phyloP scores from a whole-genome alignment of 371 early-diverging fungal species.

The Rhizopus delemar region DNA sequence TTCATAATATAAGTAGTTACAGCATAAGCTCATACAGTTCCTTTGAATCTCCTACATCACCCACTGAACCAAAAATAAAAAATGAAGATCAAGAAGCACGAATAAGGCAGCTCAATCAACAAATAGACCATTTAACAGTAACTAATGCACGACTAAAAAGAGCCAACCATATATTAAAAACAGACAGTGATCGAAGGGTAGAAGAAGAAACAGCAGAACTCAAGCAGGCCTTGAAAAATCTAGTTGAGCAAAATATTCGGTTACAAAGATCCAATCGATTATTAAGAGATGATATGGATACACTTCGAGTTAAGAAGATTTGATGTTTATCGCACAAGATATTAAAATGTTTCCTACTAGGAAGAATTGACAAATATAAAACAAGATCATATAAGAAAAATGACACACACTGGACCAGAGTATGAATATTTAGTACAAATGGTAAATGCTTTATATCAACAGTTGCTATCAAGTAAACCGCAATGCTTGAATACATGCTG shows the following conservation, averaged over 20 bases:
- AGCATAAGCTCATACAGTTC: conserved; percentile 26
- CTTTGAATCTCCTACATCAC: conserved; percentile 10
- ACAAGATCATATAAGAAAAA: conserved; percentile 39
- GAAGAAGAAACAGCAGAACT: conserved; percentile 43
- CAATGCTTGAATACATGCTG: conserved; percentile 45
- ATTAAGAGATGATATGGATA: conserved; percentile 35
- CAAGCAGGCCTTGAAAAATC: conserved; percentile 39
- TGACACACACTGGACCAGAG: conserved; percentile 50
- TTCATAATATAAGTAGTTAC: conserved; percentile 31
- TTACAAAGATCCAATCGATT: conserved; percentile 46
- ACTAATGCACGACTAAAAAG: conserved; percentile 42
- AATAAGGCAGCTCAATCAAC: conserved; percentile 36
- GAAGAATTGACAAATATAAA: conserved; percentile 37
- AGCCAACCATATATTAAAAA: conserved; percentile 43
- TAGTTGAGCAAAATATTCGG: conserved; percentile 43
- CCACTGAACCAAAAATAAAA: conserved; percentile 22
- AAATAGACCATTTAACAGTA: conserved; percentile 42
- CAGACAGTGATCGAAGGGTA: conserved; percentile 41
- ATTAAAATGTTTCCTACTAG: conserved; percentile 12
- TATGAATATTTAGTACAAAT: conserved; percentile 58
- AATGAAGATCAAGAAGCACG: conserved; percentile 33
- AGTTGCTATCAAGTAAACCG: conserved; percentile 39
- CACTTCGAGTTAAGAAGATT: conserved; percentile 23
- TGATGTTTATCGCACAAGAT: not conserved
- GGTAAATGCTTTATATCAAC: conserved; percentile 45